Base-by-base conservation (phyloP, 2,329 filamentous ascomycete species). In the Trichocomaceae sp. region DNA sequence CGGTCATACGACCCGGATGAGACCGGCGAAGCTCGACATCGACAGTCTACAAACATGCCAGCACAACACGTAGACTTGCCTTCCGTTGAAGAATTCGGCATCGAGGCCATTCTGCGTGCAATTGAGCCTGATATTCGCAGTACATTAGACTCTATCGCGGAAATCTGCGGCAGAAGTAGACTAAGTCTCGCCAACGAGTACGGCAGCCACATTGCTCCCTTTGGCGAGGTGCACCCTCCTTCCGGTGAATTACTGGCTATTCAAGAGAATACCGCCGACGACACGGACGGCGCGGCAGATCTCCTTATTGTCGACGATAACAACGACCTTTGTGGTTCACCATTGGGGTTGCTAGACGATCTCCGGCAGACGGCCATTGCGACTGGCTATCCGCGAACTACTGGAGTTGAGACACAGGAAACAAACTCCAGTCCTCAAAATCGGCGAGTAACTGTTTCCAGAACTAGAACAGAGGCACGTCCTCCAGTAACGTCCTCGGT, bases 121-220 rank as follows among this genome's bases (percentile, higher is more conserved):
- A 79, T 83, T 54, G 79, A 83, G 54, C 77, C 79, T 12, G 81
- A 84, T 60, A 81, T 84, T 47, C 72, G 78, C 58, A 70, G 70
- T 13, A 81, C 81, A 9, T 75, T 85, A 52, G 79, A 84, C 62
- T 79, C 80, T 15, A 84, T 85, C 60, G 81, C 82, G 22, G 80
- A 83, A 61, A 83, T 85, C 57, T 83, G 80, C 60, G 82, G 82
- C 3, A 75, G 80, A 57, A 84, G 80, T 66, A 78, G 77, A 60
- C 70, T 83, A 63, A 83, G 81, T 61, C 69, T 85, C 57, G 81
- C 82, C 9, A 81, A 84, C 62, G 81, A 84, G 63, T 83, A 85
- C 64, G 78, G 76, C 33, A 80, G 81, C 44, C 82, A 85, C 65
- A 75, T 83, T 35, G 82, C 82, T 20, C 82, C 82, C 0, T 71